phyloP scores from a whole-genome alignment of 306 rosid species.

The Vigna unguiculata region DNA sequence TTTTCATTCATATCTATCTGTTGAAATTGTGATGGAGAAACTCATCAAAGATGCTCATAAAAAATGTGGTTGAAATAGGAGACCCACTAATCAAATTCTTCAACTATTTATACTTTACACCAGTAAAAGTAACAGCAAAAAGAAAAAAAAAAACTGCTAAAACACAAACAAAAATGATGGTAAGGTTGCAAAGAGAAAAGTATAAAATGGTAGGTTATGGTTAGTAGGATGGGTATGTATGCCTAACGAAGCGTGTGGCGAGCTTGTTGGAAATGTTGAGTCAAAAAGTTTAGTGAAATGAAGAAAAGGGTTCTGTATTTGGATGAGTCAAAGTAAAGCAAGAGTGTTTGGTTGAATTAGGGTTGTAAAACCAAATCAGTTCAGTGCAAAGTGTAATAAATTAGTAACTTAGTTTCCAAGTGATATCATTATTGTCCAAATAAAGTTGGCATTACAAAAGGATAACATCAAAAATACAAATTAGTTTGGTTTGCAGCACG shows the following conservation, averaged over 20 bases:
- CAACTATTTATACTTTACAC: no score
- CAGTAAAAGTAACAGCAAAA: no score
- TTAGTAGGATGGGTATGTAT: constrained; percentile 42
- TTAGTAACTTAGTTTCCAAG: constrained; percentile 1
- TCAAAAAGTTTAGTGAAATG: constrained; percentile 36
- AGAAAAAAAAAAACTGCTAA: no score
- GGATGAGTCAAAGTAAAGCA: constrained; percentile 34
- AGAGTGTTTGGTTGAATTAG: constrained; percentile 36
- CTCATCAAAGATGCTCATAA: no score
- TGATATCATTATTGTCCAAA: constrained; percentile 39
- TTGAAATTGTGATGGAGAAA: no score
- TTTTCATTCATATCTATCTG: no score
- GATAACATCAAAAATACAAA: constrained; percentile 33
- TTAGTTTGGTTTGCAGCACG: constrained; percentile 43
- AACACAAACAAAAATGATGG: neutral
- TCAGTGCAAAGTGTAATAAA: constrained; percentile 38
- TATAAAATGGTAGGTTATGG: constrained; percentile 17
- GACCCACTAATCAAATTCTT: no score
- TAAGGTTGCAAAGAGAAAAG: constrained; percentile 12
- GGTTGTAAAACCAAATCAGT: constrained; percentile 26
- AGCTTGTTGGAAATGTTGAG: constrained; percentile 32
- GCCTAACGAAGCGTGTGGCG: constrained; percentile 52
- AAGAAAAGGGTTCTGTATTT: constrained; percentile 18
- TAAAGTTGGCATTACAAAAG: constrained; percentile 26
- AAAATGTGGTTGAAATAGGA: no score